Evolutionary conservation across 2,329 filamentous ascomycete genomes (phyloP), one percentile per base, ranked within the genome.

Genomic region (Epichloe glyceriae): DNA sequence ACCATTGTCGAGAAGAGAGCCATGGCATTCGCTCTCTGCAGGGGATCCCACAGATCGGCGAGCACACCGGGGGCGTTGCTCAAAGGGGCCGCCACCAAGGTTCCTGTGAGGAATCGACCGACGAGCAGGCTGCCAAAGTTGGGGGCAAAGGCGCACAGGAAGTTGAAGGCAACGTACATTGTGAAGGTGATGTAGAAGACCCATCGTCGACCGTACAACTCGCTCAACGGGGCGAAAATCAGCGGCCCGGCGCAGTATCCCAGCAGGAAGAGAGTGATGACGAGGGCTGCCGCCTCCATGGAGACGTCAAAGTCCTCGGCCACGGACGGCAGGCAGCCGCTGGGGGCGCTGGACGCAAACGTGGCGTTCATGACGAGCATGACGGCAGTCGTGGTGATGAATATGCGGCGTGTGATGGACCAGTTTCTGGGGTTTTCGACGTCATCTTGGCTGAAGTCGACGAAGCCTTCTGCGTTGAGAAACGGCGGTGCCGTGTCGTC

Each of bases 211-310:
- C 77, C 75, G 59, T 75, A 80, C 52, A 79, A 75, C 60, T 81
- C 78, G 38, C 70, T 75, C 19, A 80, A 58, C 0, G 78, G 79
- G 1, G 77, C 78, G 57, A 78, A 82, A 2, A 80, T 46, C 3
- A 83, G 64, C 0, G 79, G 79, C 0, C 80, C 80, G 2, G 74
- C 71, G 54, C 74, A 75, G 61, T 82, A 83, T 4, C 65, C 76
- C 4, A 79, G 65, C 26, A 80, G 64, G 56, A 79, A 80, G 10
- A 79, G 59, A 0, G 75, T 76, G 42, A 77, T 73, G 1, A 74
- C 73, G 8, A 80, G 64, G 2, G 68, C 70, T 0, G 73, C 72
- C 2, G 67, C 73, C 52, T 73, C 70, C 5, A 51, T 54, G 0
- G 74, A 77, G 2, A 80, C 68, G 15, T 63, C 55, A 49, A 80